Evolutionary conservation across 2,329 filamentous ascomycete species (phyloP), one percentile per base, ranked within the genome.

Genomic region (Stemphylium beticola): DNA sequence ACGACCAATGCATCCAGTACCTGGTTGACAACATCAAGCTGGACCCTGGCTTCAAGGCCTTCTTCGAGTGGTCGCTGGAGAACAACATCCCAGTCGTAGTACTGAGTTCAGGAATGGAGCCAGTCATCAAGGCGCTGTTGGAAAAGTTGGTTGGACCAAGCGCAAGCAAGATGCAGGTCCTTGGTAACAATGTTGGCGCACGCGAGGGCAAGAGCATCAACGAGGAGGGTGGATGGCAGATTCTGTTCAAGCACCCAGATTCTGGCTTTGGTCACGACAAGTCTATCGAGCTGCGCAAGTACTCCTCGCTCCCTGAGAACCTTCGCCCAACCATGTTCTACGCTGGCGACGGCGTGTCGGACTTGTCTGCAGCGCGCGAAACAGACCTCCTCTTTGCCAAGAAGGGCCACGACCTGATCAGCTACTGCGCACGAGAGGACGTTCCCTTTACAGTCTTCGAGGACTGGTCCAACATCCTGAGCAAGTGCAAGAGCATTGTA

Each of bases 201-300:
- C 84, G 74, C 78, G 87, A 78, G 42, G 91, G 85, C 37, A 88
- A 91, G 83, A 87, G 92, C 66, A 89, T 96, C 72, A 88, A 95
- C 65, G 85, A 92, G 45, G 85, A 90, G 71, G 86, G 85, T 15
- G 93, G 92, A 26, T 99, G 95, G 95, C 81, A 88, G 69, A 93
- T 99, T 66, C 81, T 85, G 54, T 99, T 88, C 78, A 92, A 92
- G 70, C 93, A 99, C 73, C 70, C 70, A 0, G 91, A 93, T 57
- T 92, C 89, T 71, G 83, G 87, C 54, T 96, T 96, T 68, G 95
- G 95, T n/a, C 95, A 99, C 74, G 93, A 99, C 82, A 99, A 99
- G 85, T 93, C 89, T 22, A 81, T 93, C 49, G 91, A 95, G 73
- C 92, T 99, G 68, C 87, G 91, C 62, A 92, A 92, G 46, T 98